A percentile compares a stretch with the other conserved stretches of the same genome.
Evolutionary conservation across 176 grass and related monocot species (phyloP).

Genomic region (Pharus latifolius): DNA sequence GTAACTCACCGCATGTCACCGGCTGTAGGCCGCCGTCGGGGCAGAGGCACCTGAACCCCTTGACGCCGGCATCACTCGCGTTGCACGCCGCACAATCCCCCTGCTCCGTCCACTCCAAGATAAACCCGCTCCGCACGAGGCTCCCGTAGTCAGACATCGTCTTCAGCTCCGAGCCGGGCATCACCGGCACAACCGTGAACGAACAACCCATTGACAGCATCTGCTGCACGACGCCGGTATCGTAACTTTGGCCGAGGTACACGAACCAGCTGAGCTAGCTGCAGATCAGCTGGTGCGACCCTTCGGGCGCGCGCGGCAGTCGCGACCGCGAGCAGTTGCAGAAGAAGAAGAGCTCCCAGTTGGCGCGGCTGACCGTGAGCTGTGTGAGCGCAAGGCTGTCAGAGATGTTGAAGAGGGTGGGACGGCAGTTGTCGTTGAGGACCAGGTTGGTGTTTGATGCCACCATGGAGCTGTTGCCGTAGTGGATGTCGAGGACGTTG

Average conservation of each 20-base stretch:
- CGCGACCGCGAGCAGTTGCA: slow-evolving; percentile 20
- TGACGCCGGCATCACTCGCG: slow-evolving; percentile 7
- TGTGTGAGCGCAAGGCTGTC: slow-evolving; percentile 11
- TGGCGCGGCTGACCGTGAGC: slow-evolving; percentile 14
- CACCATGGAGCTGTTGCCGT: slow-evolving; percentile 40
- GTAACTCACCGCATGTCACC: neutral
- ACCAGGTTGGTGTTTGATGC: neutral
- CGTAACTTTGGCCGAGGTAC: neutral
- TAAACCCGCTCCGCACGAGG: slow-evolving; percentile 11
- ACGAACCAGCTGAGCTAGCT: neutral
- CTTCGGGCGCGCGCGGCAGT: too few species aligned
- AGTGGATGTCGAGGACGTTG: slow-evolving; percentile 22
- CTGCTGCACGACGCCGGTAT: neutral
- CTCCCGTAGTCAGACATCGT: neutral
- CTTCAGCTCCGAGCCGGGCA: neutral
- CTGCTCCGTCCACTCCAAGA: slow-evolving; percentile 14
- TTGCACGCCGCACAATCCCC: slow-evolving; percentile 13
- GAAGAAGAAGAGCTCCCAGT: slow-evolving; percentile 33
- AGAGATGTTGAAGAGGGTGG: slow-evolving; percentile 24
- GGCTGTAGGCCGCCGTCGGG: neutral
- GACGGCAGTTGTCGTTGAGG: neutral
- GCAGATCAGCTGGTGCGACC: neutral
- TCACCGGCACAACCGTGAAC: neutral
- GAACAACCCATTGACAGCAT: neutral
- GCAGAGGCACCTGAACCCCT: slow-evolving; percentile 22